Base-by-base conservation (phyloP, 331 rosid species). In the Quercus lobata region DNA sequence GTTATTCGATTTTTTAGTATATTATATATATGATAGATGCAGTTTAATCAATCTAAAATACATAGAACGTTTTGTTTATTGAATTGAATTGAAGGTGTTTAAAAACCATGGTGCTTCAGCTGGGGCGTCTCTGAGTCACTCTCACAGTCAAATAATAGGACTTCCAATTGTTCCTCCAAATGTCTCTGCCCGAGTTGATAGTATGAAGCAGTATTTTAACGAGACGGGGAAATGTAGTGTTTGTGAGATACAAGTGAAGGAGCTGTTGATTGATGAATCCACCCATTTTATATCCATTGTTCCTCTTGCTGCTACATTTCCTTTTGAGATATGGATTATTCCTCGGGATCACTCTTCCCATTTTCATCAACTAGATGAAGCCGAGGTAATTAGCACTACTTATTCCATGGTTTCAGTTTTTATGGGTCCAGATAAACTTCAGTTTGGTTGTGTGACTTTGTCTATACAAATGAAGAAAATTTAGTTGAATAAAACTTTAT, bases 101-200 rank as follows among this genome's bases (percentile, higher is more conserved):
- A 85, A 88, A 79, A 88, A 88, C 73, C 86, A 88, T 1, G 91
- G 91, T 19, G 89, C 83, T 11, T 88, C 89, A 8, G 91, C 91
- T 27, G 91, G 91, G 74, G 91, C 91, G 24, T 88, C 91, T 6
- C 73, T 88, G 88, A 83, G 78, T 18, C 91, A 88, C 78, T 88
- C 89, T 72, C 91, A 88, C 78, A 85, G 91, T 69, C 91, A 88
- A 79, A 81, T 88, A 14, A 34, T 88, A 79, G 89, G 86, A 53
- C 86, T 88, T 69, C 91, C 91, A 32, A 56, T 88, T 73, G 74
- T 83, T 71, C 91, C 91, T 70, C 77, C 87, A 2, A 49, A 71
- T 18, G 84, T 79, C 78, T 76, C 89, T 56, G 30, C 72, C 44
- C 86, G 91, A 17, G 30, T 83, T 7, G 81, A 76, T 25, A 35